Percentiles rank a stretch among this genome's conserved stretches.
Conservation (phyloP, 1,284 basidiomycete species). For the Mycena citricolor region DNA sequence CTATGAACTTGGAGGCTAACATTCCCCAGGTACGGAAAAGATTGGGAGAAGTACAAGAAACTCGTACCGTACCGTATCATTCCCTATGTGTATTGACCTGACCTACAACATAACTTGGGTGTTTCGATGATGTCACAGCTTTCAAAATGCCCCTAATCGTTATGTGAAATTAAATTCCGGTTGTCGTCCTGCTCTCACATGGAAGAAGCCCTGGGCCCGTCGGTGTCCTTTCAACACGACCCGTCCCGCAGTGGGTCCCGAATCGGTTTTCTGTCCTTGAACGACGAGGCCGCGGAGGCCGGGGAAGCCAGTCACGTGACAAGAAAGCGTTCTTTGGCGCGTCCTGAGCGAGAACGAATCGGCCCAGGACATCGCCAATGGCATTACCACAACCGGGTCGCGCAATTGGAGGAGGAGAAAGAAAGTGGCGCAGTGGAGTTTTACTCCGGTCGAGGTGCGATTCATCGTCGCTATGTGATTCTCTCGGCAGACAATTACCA, state of each 20-base stretch:
- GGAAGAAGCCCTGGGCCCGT: not conserved
- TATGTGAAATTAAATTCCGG: not conserved
- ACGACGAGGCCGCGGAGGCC: constrained; percentile 2
- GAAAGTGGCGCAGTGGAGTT: constrained; percentile 61
- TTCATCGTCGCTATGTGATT: too few relatives aligned
- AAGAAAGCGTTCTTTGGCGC: constrained; percentile 92
- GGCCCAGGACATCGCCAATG: constrained; percentile 93
- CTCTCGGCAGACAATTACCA: constrained; percentile 87
- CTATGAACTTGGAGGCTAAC: constrained; percentile 25
- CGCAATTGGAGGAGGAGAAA: constrained; percentile 72
- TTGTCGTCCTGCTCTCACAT: not conserved
- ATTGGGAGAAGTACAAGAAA: constrained; percentile 87
- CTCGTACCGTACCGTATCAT: constrained; percentile 88
- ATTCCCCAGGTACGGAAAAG: constrained; percentile 64
- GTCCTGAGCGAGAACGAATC: constrained; percentile 94
- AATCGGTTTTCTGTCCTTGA: not conserved
- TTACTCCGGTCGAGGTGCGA: too few relatives aligned
- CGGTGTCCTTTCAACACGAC: constrained; percentile 10
- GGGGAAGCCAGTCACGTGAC: not conserved
- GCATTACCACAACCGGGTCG: constrained; percentile 91
- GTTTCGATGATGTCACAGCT: too few relatives aligned
- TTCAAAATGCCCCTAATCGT: not conserved
- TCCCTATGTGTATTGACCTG: constrained; percentile 72
- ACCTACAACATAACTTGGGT: not conserved
- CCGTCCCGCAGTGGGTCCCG: not conserved